These are phyloP conservation scores for Hanseniaspora mollemarum DNA, from an alignment of 805 yeast genomes.

Conservation along the genomic window DNA sequence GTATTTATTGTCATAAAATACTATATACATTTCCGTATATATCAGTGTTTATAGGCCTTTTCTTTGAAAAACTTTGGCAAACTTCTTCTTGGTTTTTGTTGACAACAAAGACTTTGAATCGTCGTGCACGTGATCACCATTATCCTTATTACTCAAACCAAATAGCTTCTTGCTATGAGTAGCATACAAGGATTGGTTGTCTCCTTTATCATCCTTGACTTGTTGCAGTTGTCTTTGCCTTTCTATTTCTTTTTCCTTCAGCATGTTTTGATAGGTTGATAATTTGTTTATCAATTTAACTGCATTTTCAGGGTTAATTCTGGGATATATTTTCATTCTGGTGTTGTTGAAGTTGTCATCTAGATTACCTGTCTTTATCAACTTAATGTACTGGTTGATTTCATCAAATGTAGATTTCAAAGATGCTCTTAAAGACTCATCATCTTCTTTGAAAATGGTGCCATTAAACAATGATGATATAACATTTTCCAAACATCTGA, in stretches of 20 bases:
- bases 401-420: constrained; percentile 65
- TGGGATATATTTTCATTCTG: constrained; percentile 57
- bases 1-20: neutral
- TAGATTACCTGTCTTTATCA: constrained; percentile 51
- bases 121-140: neutral
- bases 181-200: constrained; percentile 1
- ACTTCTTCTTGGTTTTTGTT: constrained; percentile 13
- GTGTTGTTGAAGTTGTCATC: constrained; percentile 50
- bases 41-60: constrained; percentile 4
- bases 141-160: constrained; percentile 8
- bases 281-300: constrained; percentile 46
- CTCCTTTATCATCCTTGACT: constrained; percentile 22
- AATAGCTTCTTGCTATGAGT: constrained; percentile 10
- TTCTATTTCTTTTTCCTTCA: constrained; percentile 17
- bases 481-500: constrained; percentile 58
- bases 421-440: constrained; percentile 14
- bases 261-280: constrained; percentile 22
- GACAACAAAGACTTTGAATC: constrained; percentile 16
- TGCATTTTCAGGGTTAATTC: constrained; percentile 66
- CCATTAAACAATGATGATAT: constrained; percentile 30
- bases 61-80: constrained; percentile 13
- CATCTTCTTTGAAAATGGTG: constrained; percentile 1
- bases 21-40: neutral
- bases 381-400: constrained; percentile 65
- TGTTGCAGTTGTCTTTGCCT: constrained; percentile 19